These are phyloP conservation scores for Candida piceae DNA, from an alignment of 805 yeast species.

Conservation along the genomic window DNA sequence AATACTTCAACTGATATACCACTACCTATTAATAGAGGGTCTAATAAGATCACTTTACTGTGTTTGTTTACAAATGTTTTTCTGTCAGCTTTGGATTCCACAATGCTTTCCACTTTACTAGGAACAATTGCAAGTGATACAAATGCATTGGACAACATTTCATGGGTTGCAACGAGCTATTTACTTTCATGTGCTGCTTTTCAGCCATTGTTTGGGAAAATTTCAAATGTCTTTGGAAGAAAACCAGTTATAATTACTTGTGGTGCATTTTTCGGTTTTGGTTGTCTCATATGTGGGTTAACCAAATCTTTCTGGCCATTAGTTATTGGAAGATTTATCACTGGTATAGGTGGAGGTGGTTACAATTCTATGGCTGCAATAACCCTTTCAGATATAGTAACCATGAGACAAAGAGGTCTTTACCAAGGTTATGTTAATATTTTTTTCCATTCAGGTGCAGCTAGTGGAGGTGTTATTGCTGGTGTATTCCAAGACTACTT, in stretches of 20 bases:
- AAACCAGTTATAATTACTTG: slow-evolving; percentile 33
- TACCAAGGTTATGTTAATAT: slow-evolving; percentile 81
- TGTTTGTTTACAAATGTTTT: slow-evolving; percentile 28
- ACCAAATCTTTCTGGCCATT: slow-evolving; percentile 38
- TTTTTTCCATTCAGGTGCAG: slow-evolving; percentile 72
- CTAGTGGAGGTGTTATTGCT: slow-evolving; percentile 62
- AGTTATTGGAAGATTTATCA: slow-evolving; percentile 57
- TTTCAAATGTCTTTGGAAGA: slow-evolving; percentile 52
- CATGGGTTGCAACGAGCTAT: slow-evolving; percentile 41
- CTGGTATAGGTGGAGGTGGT: slow-evolving; percentile 91
- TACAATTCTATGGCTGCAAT: slow-evolving; percentile 71
- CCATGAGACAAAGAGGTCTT: slow-evolving; percentile 70
- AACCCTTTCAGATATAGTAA: slow-evolving; percentile 69
- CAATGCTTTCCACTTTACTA: slow-evolving; percentile 49
- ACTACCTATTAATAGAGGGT: no score
- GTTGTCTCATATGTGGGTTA: slow-evolving; percentile 39
- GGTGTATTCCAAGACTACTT: slow-evolving; percentile 47
- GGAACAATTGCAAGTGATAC: slow-evolving; percentile 49
- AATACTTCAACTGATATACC: background rate
- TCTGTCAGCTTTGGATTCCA: slow-evolving; percentile 48
- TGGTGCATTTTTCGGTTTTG: slow-evolving; percentile 30
- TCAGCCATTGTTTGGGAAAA: slow-evolving; percentile 51
- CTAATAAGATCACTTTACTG: slow-evolving; percentile 3
- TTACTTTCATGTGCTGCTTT: slow-evolving; percentile 42
- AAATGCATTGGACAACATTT: slow-evolving; percentile 36